phyloP scores from a whole-genome alignment of 2,329 filamentous ascomycete genomes.

The Arachnopeziza araneosa region DNA sequence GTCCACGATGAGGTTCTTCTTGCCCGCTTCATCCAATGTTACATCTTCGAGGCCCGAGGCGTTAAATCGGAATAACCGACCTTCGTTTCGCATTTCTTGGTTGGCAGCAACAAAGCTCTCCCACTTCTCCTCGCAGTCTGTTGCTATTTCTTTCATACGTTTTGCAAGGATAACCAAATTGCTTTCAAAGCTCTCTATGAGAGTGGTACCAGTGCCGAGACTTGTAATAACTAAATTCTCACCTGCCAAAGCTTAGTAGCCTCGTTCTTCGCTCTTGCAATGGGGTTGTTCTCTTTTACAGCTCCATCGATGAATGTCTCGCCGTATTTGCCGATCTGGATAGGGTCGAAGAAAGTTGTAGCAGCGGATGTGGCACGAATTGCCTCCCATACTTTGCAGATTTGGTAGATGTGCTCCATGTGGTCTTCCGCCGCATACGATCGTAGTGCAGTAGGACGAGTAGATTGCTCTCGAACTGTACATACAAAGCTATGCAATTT shows the following conservation, averaged over 20 bases:
- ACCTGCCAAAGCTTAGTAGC: conserved; percentile 33
- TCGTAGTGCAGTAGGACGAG: too few species aligned
- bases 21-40: conserved; percentile 35
- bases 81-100: conserved; percentile 27
- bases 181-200: conserved; percentile 17
- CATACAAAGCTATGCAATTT: too few species aligned
- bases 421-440: too few species aligned
- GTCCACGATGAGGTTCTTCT: conserved; percentile 27
- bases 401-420: too few species aligned
- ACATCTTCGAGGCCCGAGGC: conserved; percentile 38
- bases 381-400: conserved; percentile 36
- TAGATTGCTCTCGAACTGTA: too few species aligned
- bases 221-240: conserved; percentile 33
- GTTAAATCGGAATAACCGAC: conserved; percentile 41
- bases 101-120: conserved; percentile 34
- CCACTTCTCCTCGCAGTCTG: conserved; percentile 37
- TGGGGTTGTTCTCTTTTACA: conserved; percentile 41
- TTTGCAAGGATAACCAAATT: too few species aligned
- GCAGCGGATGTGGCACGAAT: conserved; percentile 40
- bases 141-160: conserved; percentile 30
- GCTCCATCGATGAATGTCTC: conserved; percentile 39
- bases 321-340: conserved; percentile 32
- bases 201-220: conserved; percentile 35
- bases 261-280: conserved; percentile 36
- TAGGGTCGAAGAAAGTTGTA: conserved; percentile 36